Evolutionary conservation across 2,329 filamentous ascomycete species (phyloP), one percentile per base, ranked within the genome.

Genomic region (Calonectria fujianensis): DNA sequence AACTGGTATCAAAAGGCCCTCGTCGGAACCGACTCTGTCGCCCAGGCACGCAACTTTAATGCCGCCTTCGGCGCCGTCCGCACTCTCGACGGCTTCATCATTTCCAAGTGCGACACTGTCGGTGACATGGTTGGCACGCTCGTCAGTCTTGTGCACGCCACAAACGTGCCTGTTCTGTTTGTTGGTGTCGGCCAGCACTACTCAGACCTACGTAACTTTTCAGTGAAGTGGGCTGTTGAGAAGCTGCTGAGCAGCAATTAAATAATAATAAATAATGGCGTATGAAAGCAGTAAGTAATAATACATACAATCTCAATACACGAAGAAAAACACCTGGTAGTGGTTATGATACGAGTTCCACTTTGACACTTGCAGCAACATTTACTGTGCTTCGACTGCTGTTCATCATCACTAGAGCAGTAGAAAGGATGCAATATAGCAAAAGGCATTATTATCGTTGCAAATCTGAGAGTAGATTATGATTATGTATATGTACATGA

Each of bases 81-180:
- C 72, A 91, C 91, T 35, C 90, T 99, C 48, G 97, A 99, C 85
- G 97, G 97, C 8, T 99, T 99, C 85, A 98, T 99, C 83, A 98
- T 99, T 80, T 96, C 94, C 75, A 99, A 99, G 86, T 98, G 97
- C 84, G 97, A 99, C 87, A 99, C 97, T 0, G 97, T 99, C 48
- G 97, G 97, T n/a, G 96, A 98, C 86, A 98, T 98, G 96, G 96
- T 98, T 54, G 96, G 91, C 79, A 98, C 96, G 3, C 88, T 99
- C 77, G 97, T 99, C 76, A 98, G 95, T 84, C 96, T 99, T 89
- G 96, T 99, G 50, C 96, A 98, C 86, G 96, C 97, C 4, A 99
- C 97, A 4, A 95, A 96, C 35, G 97, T 99, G 59, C 97, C 97
- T 0, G 96, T 99, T 27, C 90, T 98, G 14, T 99, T 99, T 83